Base-by-base conservation (phyloP, 2,329 filamentous ascomycete species). In the Scleromitrula shiraiana region DNA sequence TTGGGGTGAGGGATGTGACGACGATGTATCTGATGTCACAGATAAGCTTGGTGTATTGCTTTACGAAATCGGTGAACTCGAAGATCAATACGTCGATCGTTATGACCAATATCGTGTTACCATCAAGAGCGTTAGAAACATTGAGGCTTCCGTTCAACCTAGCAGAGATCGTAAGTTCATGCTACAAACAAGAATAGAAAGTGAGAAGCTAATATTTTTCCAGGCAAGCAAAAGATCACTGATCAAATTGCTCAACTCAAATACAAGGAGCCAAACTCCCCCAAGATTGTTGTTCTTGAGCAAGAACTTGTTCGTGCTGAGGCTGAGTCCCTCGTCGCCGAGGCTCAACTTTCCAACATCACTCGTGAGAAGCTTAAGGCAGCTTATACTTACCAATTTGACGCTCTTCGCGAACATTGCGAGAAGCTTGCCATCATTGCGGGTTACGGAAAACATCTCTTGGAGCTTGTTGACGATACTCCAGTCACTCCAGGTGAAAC, bases 31-130 rank as follows among this genome's bases (percentile, higher is more conserved):
- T 57, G 93, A 98, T 70, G 88, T 98, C 60, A 98, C 93, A 55
- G 93, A 98, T 76, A 98, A 98, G 75, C 82, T 98, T 50, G 93
- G 93, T 63, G 93, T 98, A 41, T 75, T 98, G 61, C 85, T 98
- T 62, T 98, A 97, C 50, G 62, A 65, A 70, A 95, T 98, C 61
- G 93, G 90, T 66, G 93, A 98, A 71, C 82, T 97, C 27, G 93
- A 98, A 70, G 70, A 98, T 65, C 88, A 97, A 65, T 97, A 94
- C 64, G 90, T 98, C 67, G 93, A 98, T 69, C 88, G 90, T 64
- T 98, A 98, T 70, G 93, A 98, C 69, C 93, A 98, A 71, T 98
- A 97, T 74, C 88, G 93, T 64, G 86, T 98, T 50, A 98, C 93
- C 46, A 95, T 98, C 72, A 98, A 98, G 83, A 95, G 89, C 68